Evolutionary conservation across 768 basidiomycete genomes (phyloP).

Genomic region (Boletus eberwhitei): DNA sequence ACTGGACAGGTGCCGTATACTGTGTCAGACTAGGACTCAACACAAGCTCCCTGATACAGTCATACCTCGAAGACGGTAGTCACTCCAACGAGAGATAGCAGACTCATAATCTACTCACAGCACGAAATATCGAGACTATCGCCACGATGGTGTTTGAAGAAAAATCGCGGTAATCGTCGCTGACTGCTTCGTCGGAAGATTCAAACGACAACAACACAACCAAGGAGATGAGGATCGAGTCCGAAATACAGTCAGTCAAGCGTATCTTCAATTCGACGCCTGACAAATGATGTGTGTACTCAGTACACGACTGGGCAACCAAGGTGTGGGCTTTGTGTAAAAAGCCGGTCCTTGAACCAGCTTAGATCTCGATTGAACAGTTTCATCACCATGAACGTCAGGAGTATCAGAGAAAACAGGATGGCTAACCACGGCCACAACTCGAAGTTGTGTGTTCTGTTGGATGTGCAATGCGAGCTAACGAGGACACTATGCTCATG

Average conservation of each 20-base stretch:
- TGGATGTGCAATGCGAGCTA: conserved; percentile 19
- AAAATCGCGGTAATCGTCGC: conserved; percentile 15
- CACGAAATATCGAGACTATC: conserved; percentile 11
- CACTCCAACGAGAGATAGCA: conserved; percentile 5
- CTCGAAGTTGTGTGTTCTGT: conserved; percentile 2
- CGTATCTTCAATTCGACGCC: not conserved
- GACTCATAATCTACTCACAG: conserved; percentile 2
- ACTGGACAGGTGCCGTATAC: conserved; percentile 4
- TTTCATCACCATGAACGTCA: conserved; percentile 2
- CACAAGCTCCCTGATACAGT: too few relatives aligned
- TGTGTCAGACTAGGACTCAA: not conserved
- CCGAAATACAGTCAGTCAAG: conserved; percentile 24
- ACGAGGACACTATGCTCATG: conserved; percentile 19
- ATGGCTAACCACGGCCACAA: conserved; percentile 5
- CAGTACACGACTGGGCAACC: conserved; percentile 14
- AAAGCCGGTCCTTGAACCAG: conserved; percentile 3
- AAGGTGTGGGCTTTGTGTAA: not conserved
- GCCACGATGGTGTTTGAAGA: conserved; percentile 13
- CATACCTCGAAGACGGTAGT: conserved; percentile 17
- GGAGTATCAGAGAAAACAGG: conserved; percentile 10
- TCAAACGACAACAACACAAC: conserved; percentile 10
- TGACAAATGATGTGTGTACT: conserved; percentile 4
- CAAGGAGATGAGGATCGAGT: conserved; percentile 13
- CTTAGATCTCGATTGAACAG: conserved; percentile 1
- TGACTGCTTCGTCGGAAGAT: conserved; percentile 14